Conservation (phyloP, 2,329 filamentous ascomycete species). For the Pseudonectria buxi region DNA sequence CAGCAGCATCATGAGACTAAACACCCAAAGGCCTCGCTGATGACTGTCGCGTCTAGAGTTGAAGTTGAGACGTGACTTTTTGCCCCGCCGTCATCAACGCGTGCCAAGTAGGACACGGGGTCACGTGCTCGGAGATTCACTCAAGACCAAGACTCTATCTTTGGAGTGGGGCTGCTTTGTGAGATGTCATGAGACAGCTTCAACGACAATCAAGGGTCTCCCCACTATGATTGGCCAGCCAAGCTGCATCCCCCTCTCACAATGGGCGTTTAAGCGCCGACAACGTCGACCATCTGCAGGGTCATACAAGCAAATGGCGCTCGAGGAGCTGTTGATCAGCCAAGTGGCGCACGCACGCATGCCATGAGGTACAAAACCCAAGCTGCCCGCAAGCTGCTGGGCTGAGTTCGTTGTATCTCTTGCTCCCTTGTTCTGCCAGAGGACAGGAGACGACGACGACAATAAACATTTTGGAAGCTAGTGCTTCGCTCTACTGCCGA, state of each 20-base stretch:
- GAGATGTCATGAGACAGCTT: constrained; percentile 14
- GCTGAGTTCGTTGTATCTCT: constrained; percentile 4
- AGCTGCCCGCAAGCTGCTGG: constrained; percentile 13
- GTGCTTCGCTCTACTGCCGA: neutral
- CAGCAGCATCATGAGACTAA: constrained; percentile 14
- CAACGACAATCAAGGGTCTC: constrained; percentile 19
- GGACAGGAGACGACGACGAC: too few relatives aligned
- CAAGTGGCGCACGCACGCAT: constrained; percentile 14
- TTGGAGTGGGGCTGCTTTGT: too few relatives aligned
- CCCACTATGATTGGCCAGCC: constrained; percentile 15
- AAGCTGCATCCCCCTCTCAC: constrained; percentile 16
- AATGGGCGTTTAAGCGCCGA: constrained; percentile 26
- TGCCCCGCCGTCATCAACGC: constrained; percentile 10
- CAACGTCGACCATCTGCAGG: constrained; percentile 15
- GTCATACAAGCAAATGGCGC: constrained; percentile 18
- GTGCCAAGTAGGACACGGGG: constrained; percentile 14
- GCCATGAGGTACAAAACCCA: constrained; percentile 19
- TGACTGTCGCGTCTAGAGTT: constrained; percentile 14
- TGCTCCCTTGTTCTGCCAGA: neutral
- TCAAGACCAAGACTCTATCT: too few relatives aligned
- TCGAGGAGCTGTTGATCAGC: constrained; percentile 16
- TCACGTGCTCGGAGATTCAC: too few relatives aligned
- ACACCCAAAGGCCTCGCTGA: constrained; percentile 1
- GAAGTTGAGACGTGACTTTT: constrained; percentile 13
- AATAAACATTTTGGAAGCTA: too few relatives aligned